Evolutionary conservation across 345 rosid genomes (phyloP).

Genomic region (Eucalyptus viminalis): DNA sequence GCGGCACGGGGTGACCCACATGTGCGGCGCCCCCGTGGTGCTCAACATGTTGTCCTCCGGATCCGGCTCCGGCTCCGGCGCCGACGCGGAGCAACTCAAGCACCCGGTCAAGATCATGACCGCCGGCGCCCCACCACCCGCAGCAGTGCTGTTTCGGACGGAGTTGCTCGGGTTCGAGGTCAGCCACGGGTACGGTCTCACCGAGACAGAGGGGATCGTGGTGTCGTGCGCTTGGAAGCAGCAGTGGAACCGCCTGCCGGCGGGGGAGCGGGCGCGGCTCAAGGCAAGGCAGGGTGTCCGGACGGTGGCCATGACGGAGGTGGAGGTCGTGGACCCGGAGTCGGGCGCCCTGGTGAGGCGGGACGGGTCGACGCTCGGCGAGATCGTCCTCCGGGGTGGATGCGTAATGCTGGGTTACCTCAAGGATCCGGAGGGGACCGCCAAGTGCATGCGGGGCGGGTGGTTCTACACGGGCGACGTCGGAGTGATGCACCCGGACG

Average conservation of each 20-base stretch:
- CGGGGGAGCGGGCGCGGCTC: constrained; percentile 39
- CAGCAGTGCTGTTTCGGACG: constrained; percentile 38
- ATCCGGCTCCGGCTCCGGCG: not conserved
- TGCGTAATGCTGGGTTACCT: constrained; percentile 70
- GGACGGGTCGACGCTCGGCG: constrained; percentile 52
- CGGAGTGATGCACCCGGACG: constrained; percentile 58
- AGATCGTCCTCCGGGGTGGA: constrained; percentile 57
- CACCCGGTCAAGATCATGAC: constrained; percentile 58
- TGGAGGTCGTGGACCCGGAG: constrained; percentile 43
- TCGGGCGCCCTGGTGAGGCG: constrained; percentile 38
- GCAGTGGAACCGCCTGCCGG: constrained; percentile 56
- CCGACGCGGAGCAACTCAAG: not conserved
- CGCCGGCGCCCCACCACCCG: constrained; percentile 85
- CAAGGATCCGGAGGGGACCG: constrained; percentile 44
- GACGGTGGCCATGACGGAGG: constrained; percentile 27
- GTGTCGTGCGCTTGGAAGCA: constrained; percentile 71
- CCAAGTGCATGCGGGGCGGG: constrained; percentile 36
- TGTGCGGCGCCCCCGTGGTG: constrained; percentile 88
- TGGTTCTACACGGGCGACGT: constrained; percentile 72
- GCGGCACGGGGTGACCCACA: constrained; percentile 57
- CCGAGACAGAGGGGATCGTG: constrained; percentile 53
- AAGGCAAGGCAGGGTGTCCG: constrained; percentile 70
- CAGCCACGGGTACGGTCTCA: constrained; percentile 68
- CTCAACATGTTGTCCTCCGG: constrained; percentile 57
- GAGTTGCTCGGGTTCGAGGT: constrained; percentile 58